Conservation (phyloP, 2,329 filamentous ascomycete genomes). For the Fonsecaea pedrosoi region DNA sequence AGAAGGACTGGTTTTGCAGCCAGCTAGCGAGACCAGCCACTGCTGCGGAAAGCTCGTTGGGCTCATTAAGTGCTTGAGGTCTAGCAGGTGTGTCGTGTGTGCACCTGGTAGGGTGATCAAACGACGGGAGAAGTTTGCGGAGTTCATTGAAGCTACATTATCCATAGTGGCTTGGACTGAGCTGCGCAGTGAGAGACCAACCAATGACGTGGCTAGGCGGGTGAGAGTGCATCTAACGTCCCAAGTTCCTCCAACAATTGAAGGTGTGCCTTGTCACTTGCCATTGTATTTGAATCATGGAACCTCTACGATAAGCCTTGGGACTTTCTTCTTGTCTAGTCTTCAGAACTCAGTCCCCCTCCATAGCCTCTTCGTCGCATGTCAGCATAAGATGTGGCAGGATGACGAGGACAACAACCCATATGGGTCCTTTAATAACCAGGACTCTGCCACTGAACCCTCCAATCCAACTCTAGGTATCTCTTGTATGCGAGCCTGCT, state of each 20-base stretch:
- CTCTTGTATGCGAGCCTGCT: conserved; percentile 27
- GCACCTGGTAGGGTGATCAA: neutral
- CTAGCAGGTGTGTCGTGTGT: neutral
- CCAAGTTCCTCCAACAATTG: conserved; percentile 1
- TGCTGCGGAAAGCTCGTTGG: neutral
- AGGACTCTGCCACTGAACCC: conserved; percentile 58
- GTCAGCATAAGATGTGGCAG: conserved; percentile 71
- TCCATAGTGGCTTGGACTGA: neutral
- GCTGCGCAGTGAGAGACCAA: neutral
- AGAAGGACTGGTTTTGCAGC: neutral
- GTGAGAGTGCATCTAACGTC: conserved; percentile 15
- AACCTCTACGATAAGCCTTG: neutral
- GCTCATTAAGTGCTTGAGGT: neutral
- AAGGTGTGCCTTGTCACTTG: conserved; percentile 18
- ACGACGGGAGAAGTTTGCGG: neutral
- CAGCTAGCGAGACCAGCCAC: neutral
- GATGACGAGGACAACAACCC: conserved; percentile 99
- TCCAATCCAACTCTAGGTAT: conserved; percentile 28
- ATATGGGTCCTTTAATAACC: conserved; percentile 90
- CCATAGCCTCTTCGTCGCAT: neutral
- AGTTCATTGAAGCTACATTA: neutral
- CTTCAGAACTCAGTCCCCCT: neutral
- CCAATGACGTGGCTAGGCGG: conserved; percentile 31
- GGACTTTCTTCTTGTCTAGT: neutral
- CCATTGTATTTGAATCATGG: neutral